Conservation (phyloP, 768 basidiomycete species). For the Crepidotus variabilis region DNA sequence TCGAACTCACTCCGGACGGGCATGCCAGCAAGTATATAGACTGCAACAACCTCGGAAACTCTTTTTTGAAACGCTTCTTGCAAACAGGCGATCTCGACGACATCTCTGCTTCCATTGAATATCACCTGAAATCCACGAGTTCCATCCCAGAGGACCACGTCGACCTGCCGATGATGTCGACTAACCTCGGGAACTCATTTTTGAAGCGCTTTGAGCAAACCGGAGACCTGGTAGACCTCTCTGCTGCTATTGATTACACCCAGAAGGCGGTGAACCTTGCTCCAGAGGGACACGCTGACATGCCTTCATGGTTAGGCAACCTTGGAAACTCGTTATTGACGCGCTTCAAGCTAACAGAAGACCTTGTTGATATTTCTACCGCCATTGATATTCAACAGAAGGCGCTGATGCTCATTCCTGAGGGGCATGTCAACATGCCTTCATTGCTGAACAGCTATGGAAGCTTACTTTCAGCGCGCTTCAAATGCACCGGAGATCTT, state of each 20-base stretch:
- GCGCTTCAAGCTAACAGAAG: background rate
- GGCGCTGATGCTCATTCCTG: background rate
- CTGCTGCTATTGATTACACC: background rate
- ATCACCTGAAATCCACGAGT: background rate
- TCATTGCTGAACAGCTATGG: background rate
- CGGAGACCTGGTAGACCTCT: conserved; percentile 1
- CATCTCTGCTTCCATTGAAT: too few relatives aligned
- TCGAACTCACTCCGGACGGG: background rate
- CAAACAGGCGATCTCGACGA: background rate
- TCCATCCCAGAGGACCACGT: background rate
- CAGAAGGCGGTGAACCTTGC: background rate
- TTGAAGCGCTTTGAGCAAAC: conserved; percentile 3
- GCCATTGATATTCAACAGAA: background rate
- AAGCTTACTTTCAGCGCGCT: background rate
- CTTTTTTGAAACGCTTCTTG: background rate
- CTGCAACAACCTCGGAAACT: background rate
- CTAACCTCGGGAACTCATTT: too few relatives aligned
- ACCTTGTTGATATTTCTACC: background rate
- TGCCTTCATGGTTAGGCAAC: too few relatives aligned
- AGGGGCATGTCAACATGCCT: background rate
- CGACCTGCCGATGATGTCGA: background rate
- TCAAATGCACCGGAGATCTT: background rate
- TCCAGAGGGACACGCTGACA: background rate
- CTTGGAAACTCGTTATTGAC: too few relatives aligned
- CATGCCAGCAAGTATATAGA: background rate